phyloP scores from a whole-genome alignment of 345 rosid species.

The Acer yangbiense region DNA sequence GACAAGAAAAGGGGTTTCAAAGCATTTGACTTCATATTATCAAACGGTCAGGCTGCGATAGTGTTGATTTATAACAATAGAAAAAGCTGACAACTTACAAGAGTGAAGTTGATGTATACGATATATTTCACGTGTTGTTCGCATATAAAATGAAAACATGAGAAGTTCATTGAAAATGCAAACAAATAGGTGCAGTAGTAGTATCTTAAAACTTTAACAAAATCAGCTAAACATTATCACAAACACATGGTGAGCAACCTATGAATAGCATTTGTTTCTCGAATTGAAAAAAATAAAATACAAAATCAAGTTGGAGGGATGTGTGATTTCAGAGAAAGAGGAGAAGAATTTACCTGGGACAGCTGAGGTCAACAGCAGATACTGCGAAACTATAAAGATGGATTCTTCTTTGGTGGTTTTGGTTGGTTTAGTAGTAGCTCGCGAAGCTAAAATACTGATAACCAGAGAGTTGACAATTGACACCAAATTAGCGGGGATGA shows the following conservation, averaged over 20 bases:
- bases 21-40: too few relatives aligned
- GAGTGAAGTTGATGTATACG: too few relatives aligned
- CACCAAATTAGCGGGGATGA: neutral
- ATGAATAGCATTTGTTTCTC: neutral
- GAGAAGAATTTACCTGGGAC: neutral
- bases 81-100: too few relatives aligned
- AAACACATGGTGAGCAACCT: neutral
- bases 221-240: neutral
- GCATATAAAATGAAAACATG: too few relatives aligned
- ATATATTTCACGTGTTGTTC: too few relatives aligned
- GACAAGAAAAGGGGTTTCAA: too few relatives aligned
- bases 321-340: neutral
- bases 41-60: too few relatives aligned
- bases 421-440: too few relatives aligned
- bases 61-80: too few relatives aligned
- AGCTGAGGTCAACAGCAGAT: neutral
- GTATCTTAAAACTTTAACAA: neutral
- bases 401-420: too few relatives aligned
- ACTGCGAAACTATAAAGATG: neutral
- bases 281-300: neutral
- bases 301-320: neutral
- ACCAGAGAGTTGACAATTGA: neutral
- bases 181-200: too few relatives aligned
- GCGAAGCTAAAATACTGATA: neutral
- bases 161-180: too few relatives aligned